A percentile compares a stretch with the other conserved stretches of the same genome.
Conservation (phyloP, 371 early-diverging fungal species). For the Homolaphlyctis polyrhiza region DNA sequence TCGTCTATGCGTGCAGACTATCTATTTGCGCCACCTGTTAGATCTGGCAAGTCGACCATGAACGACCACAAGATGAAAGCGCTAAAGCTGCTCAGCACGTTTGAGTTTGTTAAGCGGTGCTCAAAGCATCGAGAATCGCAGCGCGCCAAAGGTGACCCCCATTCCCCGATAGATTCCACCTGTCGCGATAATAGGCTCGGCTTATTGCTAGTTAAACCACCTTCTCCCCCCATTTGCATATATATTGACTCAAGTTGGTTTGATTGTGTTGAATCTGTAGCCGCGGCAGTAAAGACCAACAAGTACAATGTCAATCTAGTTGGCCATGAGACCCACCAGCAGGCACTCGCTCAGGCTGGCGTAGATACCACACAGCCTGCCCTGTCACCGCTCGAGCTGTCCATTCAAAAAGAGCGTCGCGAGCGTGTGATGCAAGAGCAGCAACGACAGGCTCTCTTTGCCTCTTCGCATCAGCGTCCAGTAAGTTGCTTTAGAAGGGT, state of each 20-base stretch:
- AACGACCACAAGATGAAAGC: slow-evolving; percentile 14
- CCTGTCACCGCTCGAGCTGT: slow-evolving; percentile 64
- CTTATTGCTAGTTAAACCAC: too few species aligned
- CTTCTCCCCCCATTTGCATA: too few species aligned
- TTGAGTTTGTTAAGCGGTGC: slow-evolving; percentile 27
- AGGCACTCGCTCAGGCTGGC: slow-evolving; percentile 34
- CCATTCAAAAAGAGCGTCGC: slow-evolving; percentile 62
- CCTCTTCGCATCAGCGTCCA: too few species aligned
- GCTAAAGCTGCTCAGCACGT: slow-evolving; percentile 20
- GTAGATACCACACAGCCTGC: slow-evolving; percentile 33
- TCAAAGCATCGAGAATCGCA: slow-evolving; percentile 20
- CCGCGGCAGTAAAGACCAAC: slow-evolving; percentile 19
- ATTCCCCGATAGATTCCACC: slow-evolving; percentile 35
- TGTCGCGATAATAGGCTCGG: too few species aligned
- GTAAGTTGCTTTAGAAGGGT: too few species aligned
- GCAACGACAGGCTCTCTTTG: slow-evolving; percentile 3
- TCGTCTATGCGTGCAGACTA: slow-evolving; percentile 19
- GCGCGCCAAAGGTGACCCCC: slow-evolving; percentile 4
- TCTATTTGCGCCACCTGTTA: slow-evolving; percentile 21
- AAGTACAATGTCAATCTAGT: slow-evolving; percentile 23
- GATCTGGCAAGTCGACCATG: slow-evolving; percentile 1
- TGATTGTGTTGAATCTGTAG: background rate
- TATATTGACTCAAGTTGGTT: too few species aligned
- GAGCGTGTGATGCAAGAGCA: slow-evolving; percentile 65
- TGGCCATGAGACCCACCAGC: slow-evolving; percentile 43